Percentiles rank a stretch among this genome's conserved stretches.
Evolutionary conservation across 1,284 basidiomycete genomes (phyloP).

Genomic region (Pholiota adiposa): DNA sequence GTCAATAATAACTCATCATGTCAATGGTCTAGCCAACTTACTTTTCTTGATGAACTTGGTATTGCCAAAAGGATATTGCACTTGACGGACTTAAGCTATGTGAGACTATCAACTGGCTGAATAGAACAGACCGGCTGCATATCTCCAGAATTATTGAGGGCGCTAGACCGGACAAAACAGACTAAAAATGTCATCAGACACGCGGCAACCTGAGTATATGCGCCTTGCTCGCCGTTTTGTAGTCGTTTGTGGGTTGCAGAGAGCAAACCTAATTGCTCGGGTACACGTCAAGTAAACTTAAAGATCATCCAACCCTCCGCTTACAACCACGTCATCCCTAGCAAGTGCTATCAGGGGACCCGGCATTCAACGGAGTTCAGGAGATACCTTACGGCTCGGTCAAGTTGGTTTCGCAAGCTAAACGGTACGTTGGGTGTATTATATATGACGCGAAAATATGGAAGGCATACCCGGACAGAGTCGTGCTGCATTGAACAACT

Average conservation of each 20-base stretch:
- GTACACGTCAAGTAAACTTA: not conserved
- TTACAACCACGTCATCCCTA: slow-evolving; percentile 84
- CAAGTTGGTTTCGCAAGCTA: slow-evolving; percentile 79
- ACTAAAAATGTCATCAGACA: slow-evolving; percentile 46
- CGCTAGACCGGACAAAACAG: slow-evolving; percentile 79
- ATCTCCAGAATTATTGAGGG: slow-evolving; percentile 79
- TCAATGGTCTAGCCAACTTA: slow-evolving; percentile 32
- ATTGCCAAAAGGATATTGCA: slow-evolving; percentile 82
- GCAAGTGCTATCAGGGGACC: slow-evolving; percentile 6
- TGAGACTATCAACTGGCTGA: not conserved
- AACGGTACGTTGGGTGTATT: too few species aligned
- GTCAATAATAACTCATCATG: slow-evolving; percentile 8
- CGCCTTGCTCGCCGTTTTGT: slow-evolving; percentile 67
- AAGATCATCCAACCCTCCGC: slow-evolving; percentile 14
- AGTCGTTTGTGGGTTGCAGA: slow-evolving; percentile 81
- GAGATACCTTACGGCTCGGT: slow-evolving; percentile 66
- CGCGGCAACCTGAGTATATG: slow-evolving; percentile 39
- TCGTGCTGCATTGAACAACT: slow-evolving; percentile 74
- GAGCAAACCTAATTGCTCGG: slow-evolving; percentile 63
- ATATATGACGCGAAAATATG: not conserved
- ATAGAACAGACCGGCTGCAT: slow-evolving; percentile 63
- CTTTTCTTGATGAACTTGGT: slow-evolving; percentile 85
- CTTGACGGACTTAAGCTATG: slow-evolving; percentile 47
- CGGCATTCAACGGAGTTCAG: not conserved
- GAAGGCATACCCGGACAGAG: slow-evolving; percentile 69